Percentiles rank a stretch among this genome's conserved stretches.
phyloP scores from a whole-genome alignment of 208 protist species.

The Leishmania lainsoni region DNA sequence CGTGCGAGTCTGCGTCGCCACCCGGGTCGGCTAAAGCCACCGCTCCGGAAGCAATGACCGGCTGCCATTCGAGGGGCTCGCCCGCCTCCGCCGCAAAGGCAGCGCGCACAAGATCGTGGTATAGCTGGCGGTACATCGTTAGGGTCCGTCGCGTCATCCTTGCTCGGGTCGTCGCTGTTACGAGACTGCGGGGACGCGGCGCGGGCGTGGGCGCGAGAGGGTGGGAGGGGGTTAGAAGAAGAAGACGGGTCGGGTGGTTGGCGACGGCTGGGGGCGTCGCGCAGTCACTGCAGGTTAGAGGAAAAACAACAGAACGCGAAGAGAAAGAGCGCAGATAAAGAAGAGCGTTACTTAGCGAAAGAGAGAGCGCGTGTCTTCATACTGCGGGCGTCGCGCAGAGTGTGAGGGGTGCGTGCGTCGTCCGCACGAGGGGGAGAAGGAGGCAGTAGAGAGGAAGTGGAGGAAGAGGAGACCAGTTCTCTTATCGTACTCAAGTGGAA shows the following conservation, averaged over 20 bases:
- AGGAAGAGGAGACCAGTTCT: not conserved
- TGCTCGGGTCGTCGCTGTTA: no score
- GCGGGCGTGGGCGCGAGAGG: not conserved
- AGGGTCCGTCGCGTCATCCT: slow-evolving; percentile 11
- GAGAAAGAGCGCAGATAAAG: no score
- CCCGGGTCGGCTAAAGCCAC: not conserved
- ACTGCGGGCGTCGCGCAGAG: not conserved
- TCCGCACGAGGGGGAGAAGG: no score
- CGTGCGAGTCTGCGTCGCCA: not conserved
- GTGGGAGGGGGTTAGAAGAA: not conserved
- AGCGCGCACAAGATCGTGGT: slow-evolving; percentile 6
- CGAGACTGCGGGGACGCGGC: no score
- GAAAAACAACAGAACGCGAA: not conserved
- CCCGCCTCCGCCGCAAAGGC: not conserved
- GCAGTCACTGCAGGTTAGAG: not conserved
- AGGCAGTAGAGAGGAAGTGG: no score
- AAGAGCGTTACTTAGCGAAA: not conserved
- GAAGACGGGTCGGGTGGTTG: not conserved
- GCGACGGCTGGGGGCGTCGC: not conserved
- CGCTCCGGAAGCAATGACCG: not conserved
- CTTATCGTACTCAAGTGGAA: no score
- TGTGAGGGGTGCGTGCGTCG: not conserved
- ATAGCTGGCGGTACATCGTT: slow-evolving; percentile 16
- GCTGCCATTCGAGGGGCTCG: not conserved
- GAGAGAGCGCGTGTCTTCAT: not conserved